Conservation (phyloP, 371 early-diverging fungal genomes). For the Mucor circinelloides region DNA sequence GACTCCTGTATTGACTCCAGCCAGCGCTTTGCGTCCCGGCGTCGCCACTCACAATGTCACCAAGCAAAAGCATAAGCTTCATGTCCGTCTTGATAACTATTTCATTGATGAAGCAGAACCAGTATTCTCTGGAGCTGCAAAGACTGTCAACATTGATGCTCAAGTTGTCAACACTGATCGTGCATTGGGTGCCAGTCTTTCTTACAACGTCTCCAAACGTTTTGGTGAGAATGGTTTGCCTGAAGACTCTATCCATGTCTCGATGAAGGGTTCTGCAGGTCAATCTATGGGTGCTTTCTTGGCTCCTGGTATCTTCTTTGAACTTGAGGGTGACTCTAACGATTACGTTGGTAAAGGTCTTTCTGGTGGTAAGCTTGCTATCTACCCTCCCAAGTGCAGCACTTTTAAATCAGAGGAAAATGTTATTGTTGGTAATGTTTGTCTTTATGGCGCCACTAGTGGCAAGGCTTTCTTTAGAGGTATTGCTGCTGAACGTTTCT, state of each 20-base stretch:
- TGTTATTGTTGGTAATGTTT: slow-evolving; percentile 95
- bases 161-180: slow-evolving; percentile 93
- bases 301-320: slow-evolving; percentile 86
- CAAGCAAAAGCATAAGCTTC: slow-evolving; percentile 86
- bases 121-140: slow-evolving; percentile 62
- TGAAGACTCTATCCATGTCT: slow-evolving; percentile 80
- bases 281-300: slow-evolving; percentile 96
- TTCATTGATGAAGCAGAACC: slow-evolving; percentile 81
- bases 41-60: slow-evolving; percentile 79
- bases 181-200: slow-evolving; percentile 87
- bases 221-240: slow-evolving; percentile 88
- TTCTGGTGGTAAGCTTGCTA: slow-evolving; percentile 87
- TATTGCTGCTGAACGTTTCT: slow-evolving; percentile 97
- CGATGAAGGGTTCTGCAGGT: slow-evolving; percentile 90
- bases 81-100: slow-evolving; percentile 81
- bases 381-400: slow-evolving; percentile 84
- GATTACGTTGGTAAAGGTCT: slow-evolving; percentile 98
- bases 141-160: slow-evolving; percentile 57
- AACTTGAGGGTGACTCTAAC: slow-evolving; percentile 96
- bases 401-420: slow-evolving; percentile 83
- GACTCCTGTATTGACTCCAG: slow-evolving; percentile 86
- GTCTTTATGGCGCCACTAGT: slow-evolving; percentile 95
- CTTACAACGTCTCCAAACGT: slow-evolving; percentile 82
- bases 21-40: slow-evolving; percentile 81
- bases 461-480: slow-evolving; percentile 93